phyloP scores from a whole-genome alignment of 768 basidiomycete genomes.

The Rhizopogon sp. region DNA sequence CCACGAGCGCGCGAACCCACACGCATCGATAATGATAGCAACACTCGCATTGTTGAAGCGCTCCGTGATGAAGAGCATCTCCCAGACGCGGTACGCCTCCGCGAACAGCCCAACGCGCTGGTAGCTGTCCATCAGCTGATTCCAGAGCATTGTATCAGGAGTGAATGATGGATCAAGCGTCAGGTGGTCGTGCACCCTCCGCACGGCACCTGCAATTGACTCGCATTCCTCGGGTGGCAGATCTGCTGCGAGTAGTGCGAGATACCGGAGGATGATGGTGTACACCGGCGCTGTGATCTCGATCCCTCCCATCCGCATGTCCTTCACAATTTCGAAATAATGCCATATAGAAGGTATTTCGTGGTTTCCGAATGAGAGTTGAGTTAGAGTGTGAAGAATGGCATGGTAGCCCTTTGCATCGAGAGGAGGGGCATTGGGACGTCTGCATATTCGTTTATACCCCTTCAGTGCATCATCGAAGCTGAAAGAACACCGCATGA shows the following conservation, averaged over 20 bases:
- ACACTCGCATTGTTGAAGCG: constrained; percentile 60
- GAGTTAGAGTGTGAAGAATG: constrained; percentile 61
- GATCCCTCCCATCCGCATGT: constrained; percentile 70
- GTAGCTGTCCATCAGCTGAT: constrained; percentile 87
- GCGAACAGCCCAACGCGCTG: constrained; percentile 67
- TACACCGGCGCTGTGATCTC: constrained; percentile 57
- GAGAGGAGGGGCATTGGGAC: constrained; percentile 28
- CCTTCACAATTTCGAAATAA: constrained; percentile 73
- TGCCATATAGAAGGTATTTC: constrained; percentile 38
- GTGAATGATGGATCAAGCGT: constrained; percentile 75
- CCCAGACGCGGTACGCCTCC: constrained; percentile 79
- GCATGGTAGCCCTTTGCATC: constrained; percentile 56
- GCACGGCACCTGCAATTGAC: constrained; percentile 44
- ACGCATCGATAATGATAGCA: constrained; percentile 83
- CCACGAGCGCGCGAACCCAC: constrained; percentile 55
- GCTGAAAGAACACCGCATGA: constrained; percentile 57
- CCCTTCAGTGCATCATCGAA: constrained; percentile 57
- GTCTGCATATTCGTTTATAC: constrained; percentile 42
- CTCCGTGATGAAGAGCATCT: constrained; percentile 57
- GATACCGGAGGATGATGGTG: constrained; percentile 57
- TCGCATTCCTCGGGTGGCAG: constrained; percentile 18
- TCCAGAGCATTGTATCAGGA: constrained; percentile 68
- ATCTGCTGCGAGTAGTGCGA: constrained; percentile 39
- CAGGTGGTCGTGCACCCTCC: constrained; percentile 68
- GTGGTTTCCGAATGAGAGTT: constrained; percentile 44